Base-by-base conservation (phyloP, 2,329 filamentous ascomycete species). In the Colletotrichum cordylinicola region DNA sequence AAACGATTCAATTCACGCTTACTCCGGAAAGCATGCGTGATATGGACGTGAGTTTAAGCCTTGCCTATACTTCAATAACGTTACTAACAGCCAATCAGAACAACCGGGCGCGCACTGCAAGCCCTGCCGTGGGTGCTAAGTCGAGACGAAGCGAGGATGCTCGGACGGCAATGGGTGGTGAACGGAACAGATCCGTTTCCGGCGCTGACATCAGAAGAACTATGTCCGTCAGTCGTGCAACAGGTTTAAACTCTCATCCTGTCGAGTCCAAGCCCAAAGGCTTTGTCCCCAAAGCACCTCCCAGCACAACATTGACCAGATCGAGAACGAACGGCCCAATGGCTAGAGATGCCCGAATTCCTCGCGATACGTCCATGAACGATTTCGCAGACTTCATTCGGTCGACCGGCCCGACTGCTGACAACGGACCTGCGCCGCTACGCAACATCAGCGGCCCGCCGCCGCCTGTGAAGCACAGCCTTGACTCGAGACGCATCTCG, bases 381-480 rank as follows among this genome's bases (percentile, higher is more conserved):
- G 96, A 98, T 80, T 95, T 98, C 85, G 94, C 95, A 27, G 94
- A 98, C 75, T 98, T 98, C 82, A 95, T 98, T 80, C 93, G 95
- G 75, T 94, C 94, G 1, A 98, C 95, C 35, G 95, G 95, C 3
- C 94, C 96, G 18, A 82, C 88, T n/a, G 86, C 85, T 48, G 87
- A 87, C 58, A 85, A 82, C 65, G 81, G 82, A 16, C 80, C 83
- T 24, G 75, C 82, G 24, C 81, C 84, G 10, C 79, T 85, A 58
- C 85, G 85, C 71, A 87, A 83, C 70, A 74, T 82, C 33, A 82
- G 80, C n/a, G 82, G 37, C 61, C 76, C 37, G 78, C 82, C 52
- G 75, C 80, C 58, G 81, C 82, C 69, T 7, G 80, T 82, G 5
- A 86, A 83, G 77, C 82, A 81, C 61, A 86, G 83, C 77, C 79